A percentile compares a stretch with the other conserved stretches of the same genome.
Evolutionary conservation across 2,329 filamentous ascomycete species (phyloP).

Genomic region (Beauveria brongniartii): DNA sequence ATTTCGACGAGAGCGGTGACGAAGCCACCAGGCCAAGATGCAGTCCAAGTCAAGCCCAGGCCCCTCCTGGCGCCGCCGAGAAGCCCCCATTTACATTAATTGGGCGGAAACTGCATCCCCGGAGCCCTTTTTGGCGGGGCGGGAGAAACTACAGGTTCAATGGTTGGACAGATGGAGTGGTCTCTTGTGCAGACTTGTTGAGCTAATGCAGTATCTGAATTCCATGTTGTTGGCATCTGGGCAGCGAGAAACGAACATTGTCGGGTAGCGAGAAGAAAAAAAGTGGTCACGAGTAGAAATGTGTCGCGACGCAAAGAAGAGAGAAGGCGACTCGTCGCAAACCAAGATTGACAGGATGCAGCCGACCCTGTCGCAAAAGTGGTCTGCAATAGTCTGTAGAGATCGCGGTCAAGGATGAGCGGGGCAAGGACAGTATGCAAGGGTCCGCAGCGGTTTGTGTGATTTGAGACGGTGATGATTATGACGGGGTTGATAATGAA

Average conservation of each 20-base stretch:
- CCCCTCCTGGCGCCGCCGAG: not conserved
- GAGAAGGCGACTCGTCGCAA: conserved; percentile 3
- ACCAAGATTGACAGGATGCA: not conserved
- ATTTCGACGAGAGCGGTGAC: conserved; percentile 2
- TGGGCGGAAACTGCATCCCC: not conserved
- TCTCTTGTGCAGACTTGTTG: not conserved
- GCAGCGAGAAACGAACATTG: not conserved
- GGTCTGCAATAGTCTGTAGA: not conserved
- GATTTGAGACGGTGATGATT: too few relatives aligned
- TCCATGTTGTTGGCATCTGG: not conserved
- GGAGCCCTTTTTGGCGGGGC: not conserved
- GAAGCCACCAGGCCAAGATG: too few relatives aligned
- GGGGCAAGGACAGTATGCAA: not conserved
- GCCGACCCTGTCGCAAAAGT: conserved; percentile 5
- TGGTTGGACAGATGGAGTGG: too few relatives aligned
- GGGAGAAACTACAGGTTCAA: too few relatives aligned
- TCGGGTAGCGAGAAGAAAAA: not conserved
- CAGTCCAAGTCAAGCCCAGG: not conserved
- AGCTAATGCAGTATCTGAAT: not conserved
- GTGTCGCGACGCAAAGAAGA: not conserved
- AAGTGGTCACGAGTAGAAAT: not conserved
- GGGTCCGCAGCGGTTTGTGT: conserved; percentile 3
- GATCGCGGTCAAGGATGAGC: conserved; percentile 5
- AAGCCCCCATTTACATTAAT: not conserved
- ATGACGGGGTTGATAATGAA: too few relatives aligned